A percentile compares a stretch with the other conserved stretches of the same genome.
phyloP scores from a whole-genome alignment of 306 rosid species.

The Fagus crenata region DNA sequence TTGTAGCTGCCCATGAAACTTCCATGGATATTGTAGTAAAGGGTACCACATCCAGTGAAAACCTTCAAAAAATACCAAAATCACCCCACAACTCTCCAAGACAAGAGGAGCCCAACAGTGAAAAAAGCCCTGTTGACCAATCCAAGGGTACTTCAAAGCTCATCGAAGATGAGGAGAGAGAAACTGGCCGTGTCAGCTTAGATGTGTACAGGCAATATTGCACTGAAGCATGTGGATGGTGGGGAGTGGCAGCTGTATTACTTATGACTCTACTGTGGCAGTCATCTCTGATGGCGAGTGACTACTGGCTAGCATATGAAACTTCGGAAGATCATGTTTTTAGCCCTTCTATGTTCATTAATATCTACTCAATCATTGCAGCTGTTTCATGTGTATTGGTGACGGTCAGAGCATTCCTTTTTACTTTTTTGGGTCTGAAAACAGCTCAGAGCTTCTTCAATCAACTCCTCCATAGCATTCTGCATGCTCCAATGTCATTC shows the following conservation, averaged over 20 bases:
- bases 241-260: constrained; percentile 59
- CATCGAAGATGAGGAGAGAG: constrained; percentile 91
- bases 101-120: constrained; percentile 49
- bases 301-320: constrained; percentile 93
- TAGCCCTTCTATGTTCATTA: constrained; percentile 55
- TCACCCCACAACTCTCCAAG: constrained; percentile 38
- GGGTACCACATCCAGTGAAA: constrained; percentile 44
- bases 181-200: constrained; percentile 81
- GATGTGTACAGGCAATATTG: constrained; percentile 69
- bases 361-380: constrained; percentile 52
- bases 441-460: constrained; percentile 76
- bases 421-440: constrained; percentile 61
- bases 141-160: constrained; percentile 72
- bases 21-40: constrained; percentile 94
- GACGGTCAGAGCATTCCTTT: constrained; percentile 43
- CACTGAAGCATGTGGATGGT: constrained; percentile 95
- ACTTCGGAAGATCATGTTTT: constrained; percentile 73
- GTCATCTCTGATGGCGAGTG: constrained; percentile 66
- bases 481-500: constrained; percentile 97
- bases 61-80: constrained; percentile 33
- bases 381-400: constrained; percentile 46
- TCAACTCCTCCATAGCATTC: constrained; percentile 68
- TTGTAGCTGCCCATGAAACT: constrained; percentile 83
- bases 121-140: constrained; percentile 48
- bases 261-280: constrained; percentile 67